These are phyloP conservation scores for Pythium aquatile DNA, from an alignment of 352 stramenopile species.

Conservation along the genomic window DNA sequence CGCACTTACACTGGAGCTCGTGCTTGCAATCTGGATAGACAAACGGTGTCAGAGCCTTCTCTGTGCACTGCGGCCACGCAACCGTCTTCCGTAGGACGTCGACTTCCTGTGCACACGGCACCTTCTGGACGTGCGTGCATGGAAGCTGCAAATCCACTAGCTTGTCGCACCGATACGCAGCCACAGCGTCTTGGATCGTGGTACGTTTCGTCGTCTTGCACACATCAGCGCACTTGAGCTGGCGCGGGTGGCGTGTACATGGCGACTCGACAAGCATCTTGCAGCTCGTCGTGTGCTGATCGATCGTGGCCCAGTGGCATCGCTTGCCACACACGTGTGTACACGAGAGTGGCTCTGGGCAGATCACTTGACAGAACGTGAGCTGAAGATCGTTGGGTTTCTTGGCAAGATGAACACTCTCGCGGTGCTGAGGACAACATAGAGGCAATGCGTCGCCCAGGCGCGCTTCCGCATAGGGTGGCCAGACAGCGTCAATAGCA, in stretches of 20 bases:
- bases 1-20: conserved; percentile 54
- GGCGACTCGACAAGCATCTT: conserved; percentile 57
- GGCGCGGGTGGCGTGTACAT: conserved; percentile 50
- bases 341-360: conserved; percentile 50
- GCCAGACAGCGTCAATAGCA: conserved; percentile 25
- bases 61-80: conserved; percentile 53
- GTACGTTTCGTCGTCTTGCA: conserved; percentile 24
- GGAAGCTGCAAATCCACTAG: conserved; percentile 55
- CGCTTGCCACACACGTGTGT: conserved; percentile 61
- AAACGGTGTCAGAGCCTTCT: conserved; percentile 57
- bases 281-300: conserved; percentile 61
- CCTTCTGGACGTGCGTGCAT: conserved; percentile 56
- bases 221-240: conserved; percentile 54
- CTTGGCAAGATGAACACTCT: conserved; percentile 24
- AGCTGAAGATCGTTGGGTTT: conserved; percentile 42
- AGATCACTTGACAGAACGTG: conserved; percentile 77
- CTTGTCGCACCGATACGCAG: conserved; percentile 54
- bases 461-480: conserved; percentile 37
- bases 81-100: conserved; percentile 35
- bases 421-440: conserved; percentile 75
- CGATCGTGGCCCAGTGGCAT: conserved; percentile 68
- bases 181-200: conserved; percentile 43
- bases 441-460: conserved; percentile 65
- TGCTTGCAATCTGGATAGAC: conserved; percentile 77
- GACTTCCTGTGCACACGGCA: conserved; percentile 47